Evolutionary conservation across 768 basidiomycete species (phyloP).

Genomic region (Serpula lacrymans): DNA sequence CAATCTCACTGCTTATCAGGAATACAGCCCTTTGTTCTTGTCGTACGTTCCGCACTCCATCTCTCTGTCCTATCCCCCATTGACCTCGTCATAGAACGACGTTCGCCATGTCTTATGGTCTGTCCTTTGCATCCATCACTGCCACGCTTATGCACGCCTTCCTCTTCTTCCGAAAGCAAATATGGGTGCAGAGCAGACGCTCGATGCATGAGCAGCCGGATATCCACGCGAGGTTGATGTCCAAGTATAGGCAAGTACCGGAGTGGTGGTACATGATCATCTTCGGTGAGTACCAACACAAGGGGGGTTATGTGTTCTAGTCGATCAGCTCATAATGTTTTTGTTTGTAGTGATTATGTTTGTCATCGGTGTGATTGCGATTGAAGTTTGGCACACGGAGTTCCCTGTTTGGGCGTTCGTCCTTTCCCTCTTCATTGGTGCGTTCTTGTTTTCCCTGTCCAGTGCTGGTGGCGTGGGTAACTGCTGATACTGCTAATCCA

Average conservation of each 20-base stretch:
- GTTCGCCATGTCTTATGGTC: conserved; percentile 50
- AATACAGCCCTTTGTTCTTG: conserved; percentile 40
- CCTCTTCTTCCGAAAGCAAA: conserved; percentile 57
- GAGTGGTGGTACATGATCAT: conserved; percentile 54
- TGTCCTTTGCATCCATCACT: conserved; percentile 42
- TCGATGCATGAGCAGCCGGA: conserved; percentile 56
- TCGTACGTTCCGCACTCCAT: conserved; percentile 22
- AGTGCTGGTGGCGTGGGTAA: neutral
- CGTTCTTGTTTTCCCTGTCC: neutral
- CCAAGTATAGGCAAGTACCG: conserved; percentile 53
- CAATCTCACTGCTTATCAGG: conserved; percentile 30
- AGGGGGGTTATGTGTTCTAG: neutral
- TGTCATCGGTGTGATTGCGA: conserved; percentile 56
- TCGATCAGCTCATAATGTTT: no score
- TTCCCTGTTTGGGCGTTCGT: conserved; percentile 43
- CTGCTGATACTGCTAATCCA: neutral
- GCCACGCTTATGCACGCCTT: conserved; percentile 39
- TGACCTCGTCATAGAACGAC: conserved; percentile 48
- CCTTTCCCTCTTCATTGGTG: conserved; percentile 34
- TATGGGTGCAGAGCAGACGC: conserved; percentile 46
- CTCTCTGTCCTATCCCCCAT: conserved; percentile 2
- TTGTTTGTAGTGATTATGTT: conserved; percentile 48
- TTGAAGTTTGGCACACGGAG: conserved; percentile 61
- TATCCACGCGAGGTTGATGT: conserved; percentile 60
- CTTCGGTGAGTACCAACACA: conserved; percentile 24